A percentile compares a stretch with the other conserved stretches of the same genome.
These are phyloP conservation scores for Magnolia sinica DNA, from an alignment of 164 flowering plant genomes.

Conservation along the genomic window DNA sequence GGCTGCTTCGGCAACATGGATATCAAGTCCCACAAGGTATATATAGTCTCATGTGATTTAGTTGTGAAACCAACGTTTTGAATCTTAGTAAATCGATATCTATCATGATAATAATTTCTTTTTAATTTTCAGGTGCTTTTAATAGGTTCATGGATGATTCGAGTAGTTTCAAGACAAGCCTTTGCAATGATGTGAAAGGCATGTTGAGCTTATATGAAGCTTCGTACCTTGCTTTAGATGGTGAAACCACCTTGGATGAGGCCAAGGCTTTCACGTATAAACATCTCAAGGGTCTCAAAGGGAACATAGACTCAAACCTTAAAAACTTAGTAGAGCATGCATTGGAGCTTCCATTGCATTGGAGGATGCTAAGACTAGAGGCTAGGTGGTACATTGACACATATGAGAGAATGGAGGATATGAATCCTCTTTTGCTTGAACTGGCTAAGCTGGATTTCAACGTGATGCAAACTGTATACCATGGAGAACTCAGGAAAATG, in stretches of 20 bases:
- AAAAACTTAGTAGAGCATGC: constrained; percentile 22
- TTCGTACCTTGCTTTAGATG: constrained; percentile 24
- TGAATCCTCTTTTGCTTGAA: not conserved
- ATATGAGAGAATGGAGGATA: constrained; percentile 3
- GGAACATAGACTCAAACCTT: not conserved
- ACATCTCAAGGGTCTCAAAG: constrained; percentile 19
- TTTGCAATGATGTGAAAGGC: constrained; percentile 6
- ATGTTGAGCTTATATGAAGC: constrained; percentile 23
- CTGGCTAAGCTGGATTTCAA: constrained; percentile 10
- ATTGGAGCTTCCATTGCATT: constrained; percentile 38
- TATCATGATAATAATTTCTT: not conserved
- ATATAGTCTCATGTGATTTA: too few relatives aligned
- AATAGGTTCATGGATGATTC: constrained; percentile 21
- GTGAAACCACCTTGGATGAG: constrained; percentile 48
- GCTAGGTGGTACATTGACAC: constrained; percentile 17
- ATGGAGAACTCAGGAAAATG: not conserved
- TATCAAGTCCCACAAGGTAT: constrained; percentile 8
- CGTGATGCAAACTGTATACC: constrained; percentile 3
- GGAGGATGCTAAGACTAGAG: constrained; percentile 34
- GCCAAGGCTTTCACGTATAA: constrained; percentile 26
- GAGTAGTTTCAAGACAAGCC: constrained; percentile 24
- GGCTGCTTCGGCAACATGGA: constrained; percentile 23
- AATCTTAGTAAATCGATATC: not conserved
- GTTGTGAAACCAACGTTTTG: not conserved
- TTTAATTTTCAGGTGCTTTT: constrained; percentile 3